Base-by-base conservation (phyloP, 805 yeast genomes). In the baker's yeast (Saccharomyces cerevisiae) region DNA sequence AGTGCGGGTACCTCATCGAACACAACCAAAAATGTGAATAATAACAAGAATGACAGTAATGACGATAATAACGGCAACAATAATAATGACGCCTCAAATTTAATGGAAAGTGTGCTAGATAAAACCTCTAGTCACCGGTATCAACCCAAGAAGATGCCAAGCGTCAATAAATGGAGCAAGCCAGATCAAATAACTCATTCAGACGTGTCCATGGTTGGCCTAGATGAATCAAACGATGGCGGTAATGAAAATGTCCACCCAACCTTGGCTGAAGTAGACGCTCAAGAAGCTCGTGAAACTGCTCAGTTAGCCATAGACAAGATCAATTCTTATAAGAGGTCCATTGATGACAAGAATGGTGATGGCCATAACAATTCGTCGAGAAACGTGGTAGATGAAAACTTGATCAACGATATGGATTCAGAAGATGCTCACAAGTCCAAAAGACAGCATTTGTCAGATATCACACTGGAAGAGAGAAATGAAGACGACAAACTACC, bases 401-500 rank as follows among this genome's bases (percentile, higher is more conserved):
- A 50, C 22, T 6, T 57, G 53, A 53, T 56, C 22, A 51, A 56
- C 17, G 68, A 63, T 49, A 67, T 63, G 32, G 62, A 56, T 43
- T 53, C 61, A 9, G 52, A 64, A 17, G 24, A 36, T 17, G 17
- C 17, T 4, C 43, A 36, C 24, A 36, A 36, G 24, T 36, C 43
- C 2, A 36, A 36, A 13, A 36, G 43, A 36, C 43, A 36, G 9
- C 43, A 36, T 17, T 36, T 36, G 9, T 36, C 43, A 5, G 43
- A 36, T 36, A 36, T 36, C 43, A 36, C 43, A 13, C 24, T 36
- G 43, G 43, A 36, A 17, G 43, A 36, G 17, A 36, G 43, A 36
- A 36, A 36, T 21, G 43, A 58, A 27, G 70, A 67, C 43, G 70
- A 69, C 53, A 67, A 66, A 55, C 57, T 67, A 47, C 71, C 71